Conservation (phyloP, 768 basidiomycete species). For the Suillus discolor region DNA sequence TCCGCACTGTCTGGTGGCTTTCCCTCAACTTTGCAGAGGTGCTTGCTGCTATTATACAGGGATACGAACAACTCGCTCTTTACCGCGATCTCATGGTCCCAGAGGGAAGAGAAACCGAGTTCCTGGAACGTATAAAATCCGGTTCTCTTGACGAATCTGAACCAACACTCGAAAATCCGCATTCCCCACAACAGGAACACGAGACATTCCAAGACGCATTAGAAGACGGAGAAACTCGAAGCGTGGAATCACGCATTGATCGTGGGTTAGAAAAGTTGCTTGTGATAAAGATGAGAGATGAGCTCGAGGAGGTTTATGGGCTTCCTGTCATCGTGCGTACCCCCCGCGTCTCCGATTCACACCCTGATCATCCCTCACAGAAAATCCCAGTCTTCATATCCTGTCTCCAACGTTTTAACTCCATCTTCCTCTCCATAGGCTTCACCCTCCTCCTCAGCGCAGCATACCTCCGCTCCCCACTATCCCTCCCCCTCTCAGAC, state of each 20-base stretch:
- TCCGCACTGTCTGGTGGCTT: slow-evolving; percentile 75
- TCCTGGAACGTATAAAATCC: slow-evolving; percentile 34
- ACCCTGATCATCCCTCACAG: slow-evolving; percentile 21
- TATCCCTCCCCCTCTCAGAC: slow-evolving; percentile 28
- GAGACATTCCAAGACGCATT: slow-evolving; percentile 14
- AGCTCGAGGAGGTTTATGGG: slow-evolving; percentile 80
- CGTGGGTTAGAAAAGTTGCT: slow-evolving; percentile 68
- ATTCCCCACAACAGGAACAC: slow-evolving; percentile 7
- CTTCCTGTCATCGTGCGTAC: slow-evolving; percentile 73
- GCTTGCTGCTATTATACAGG: slow-evolving; percentile 63
- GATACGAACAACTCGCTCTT: slow-evolving; percentile 65
- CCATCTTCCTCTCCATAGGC: slow-evolving; percentile 70
- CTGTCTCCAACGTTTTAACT: slow-evolving; percentile 75
- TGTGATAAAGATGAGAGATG: slow-evolving; percentile 65
- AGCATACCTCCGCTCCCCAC: slow-evolving; percentile 59
- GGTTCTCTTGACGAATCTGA: neutral
- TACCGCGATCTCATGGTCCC: slow-evolving; percentile 72
- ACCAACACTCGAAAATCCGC: slow-evolving; percentile 7
- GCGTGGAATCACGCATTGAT: slow-evolving; percentile 50
- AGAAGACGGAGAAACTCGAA: slow-evolving; percentile 14
- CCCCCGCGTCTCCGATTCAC: slow-evolving; percentile 1
- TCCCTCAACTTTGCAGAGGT: slow-evolving; percentile 73
- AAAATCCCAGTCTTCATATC: slow-evolving; percentile 79
- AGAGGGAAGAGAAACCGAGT: slow-evolving; percentile 41
- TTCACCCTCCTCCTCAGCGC: slow-evolving; percentile 54